These are phyloP conservation scores for Thalassia testudinum DNA, from an alignment of 116 monocot genomes.

Conservation along the genomic window DNA sequence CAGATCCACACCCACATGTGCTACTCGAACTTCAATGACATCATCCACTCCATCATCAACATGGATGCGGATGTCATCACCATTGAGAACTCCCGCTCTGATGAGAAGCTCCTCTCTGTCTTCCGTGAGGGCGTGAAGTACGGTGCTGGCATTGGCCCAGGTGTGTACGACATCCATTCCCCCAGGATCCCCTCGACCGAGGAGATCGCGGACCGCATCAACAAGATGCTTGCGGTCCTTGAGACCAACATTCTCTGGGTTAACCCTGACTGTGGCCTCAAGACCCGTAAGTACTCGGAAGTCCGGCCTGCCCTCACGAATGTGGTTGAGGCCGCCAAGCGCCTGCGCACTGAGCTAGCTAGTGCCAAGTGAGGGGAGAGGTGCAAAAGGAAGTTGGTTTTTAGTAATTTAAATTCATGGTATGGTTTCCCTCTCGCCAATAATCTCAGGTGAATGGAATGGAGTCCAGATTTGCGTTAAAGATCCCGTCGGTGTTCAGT, in stretches of 20 bases:
- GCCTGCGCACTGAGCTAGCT: constrained; percentile 48
- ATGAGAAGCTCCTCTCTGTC: constrained; percentile 84
- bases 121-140: constrained; percentile 85
- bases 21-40: constrained; percentile 90
- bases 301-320: constrained; percentile 62
- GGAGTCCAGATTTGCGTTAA: too few relatives aligned
- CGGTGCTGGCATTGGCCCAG: constrained; percentile 79
- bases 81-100: constrained; percentile 85
- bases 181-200: constrained; percentile 74
- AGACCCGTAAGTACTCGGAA: constrained; percentile 80
- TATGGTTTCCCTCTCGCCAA: too few relatives aligned
- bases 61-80: constrained; percentile 93
- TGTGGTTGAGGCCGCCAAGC: constrained; percentile 69
- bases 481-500: too few relatives aligned
- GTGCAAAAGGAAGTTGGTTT: too few relatives aligned
- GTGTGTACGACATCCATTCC: constrained; percentile 88
- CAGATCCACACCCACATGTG: constrained; percentile 97
- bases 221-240: constrained; percentile 82
- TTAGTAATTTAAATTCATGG: too few relatives aligned
- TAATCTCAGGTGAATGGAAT: too few relatives aligned
- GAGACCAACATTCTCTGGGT: constrained; percentile 83
- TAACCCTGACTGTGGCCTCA: constrained; percentile 82
- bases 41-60: constrained; percentile 85
- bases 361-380: constrained; percentile 30
- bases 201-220: constrained; percentile 82